Percentiles rank a stretch among this genome's conserved stretches.
Evolutionary conservation across 768 basidiomycete genomes (phyloP).

Genomic region (Daedaleopsis nitida): DNA sequence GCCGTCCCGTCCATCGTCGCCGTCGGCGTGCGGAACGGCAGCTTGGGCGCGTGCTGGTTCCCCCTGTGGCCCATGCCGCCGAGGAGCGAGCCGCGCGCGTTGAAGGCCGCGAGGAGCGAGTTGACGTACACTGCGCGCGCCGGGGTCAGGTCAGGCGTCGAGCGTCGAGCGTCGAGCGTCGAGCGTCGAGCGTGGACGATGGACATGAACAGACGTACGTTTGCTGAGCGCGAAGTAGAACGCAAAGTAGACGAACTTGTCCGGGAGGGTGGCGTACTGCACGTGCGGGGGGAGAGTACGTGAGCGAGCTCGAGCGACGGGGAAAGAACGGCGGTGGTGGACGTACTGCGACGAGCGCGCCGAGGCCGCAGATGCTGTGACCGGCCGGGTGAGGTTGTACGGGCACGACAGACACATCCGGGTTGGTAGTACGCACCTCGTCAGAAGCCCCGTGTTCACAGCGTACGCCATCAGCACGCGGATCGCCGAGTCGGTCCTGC

Average conservation of each 20-base stretch:
- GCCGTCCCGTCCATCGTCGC: not conserved
- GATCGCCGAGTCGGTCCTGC: conserved; percentile 22
- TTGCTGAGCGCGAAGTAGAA: conserved; percentile 26
- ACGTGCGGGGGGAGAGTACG: not conserved
- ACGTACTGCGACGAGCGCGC: conserved; percentile 15
- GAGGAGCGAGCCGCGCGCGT: conserved; percentile 14
- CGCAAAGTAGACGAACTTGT: conserved; percentile 20
- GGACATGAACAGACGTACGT: conserved; percentile 5
- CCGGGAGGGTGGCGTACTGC: conserved; percentile 13
- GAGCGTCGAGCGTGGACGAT: not conserved
- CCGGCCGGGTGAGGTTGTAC: not conserved
- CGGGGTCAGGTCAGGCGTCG: not conserved
- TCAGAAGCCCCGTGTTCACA: conserved; percentile 23
- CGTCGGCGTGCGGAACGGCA: no score
- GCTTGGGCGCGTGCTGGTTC: no score
- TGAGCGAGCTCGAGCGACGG: no score
- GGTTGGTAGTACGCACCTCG: conserved; percentile 12
- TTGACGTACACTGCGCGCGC: conserved; percentile 22
- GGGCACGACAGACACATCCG: not conserved
- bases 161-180: not conserved
- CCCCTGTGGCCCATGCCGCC: no score
- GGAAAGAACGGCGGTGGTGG: no score
- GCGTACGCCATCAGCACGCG: conserved; percentile 18
- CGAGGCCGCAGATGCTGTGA: conserved; percentile 13
- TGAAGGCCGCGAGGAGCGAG: conserved; percentile 24